phyloP scores from a whole-genome alignment of 805 yeast genomes.

The Metschnikowia reukaufii region DNA sequence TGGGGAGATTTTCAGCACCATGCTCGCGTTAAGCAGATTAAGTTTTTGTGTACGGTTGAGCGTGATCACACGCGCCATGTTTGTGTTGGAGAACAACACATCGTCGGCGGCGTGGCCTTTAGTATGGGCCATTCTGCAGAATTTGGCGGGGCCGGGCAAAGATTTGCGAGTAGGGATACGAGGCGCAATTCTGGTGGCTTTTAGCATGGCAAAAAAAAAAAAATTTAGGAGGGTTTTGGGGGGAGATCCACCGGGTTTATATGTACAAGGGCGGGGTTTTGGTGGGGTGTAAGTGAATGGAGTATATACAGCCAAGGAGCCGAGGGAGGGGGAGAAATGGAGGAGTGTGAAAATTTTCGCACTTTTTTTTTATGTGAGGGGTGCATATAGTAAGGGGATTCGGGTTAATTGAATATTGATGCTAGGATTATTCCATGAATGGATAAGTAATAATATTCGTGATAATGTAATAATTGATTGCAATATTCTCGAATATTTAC shows the following conservation, averaged over 20 bases:
- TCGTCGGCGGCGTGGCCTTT: constrained; percentile 40
- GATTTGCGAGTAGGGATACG: not conserved
- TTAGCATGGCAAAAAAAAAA: constrained; percentile 13
- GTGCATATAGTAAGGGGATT: too few species aligned
- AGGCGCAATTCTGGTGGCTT: constrained; percentile 9
- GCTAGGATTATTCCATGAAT: too few species aligned
- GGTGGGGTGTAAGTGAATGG: not conserved
- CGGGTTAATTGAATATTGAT: too few species aligned
- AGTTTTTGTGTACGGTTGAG: constrained; percentile 80
- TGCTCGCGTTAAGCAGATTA: constrained; percentile 76
- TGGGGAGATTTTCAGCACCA: constrained; percentile 72
- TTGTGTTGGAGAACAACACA: constrained; percentile 61
- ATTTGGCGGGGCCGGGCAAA: not conserved
- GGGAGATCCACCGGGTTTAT: not conserved
- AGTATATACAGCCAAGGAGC: not conserved
- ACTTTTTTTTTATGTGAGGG: not conserved
- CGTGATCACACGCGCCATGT: constrained; percentile 68
- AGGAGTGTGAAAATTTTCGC: constrained; percentile 18
- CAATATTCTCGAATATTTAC: too few species aligned
- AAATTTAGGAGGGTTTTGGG: not conserved
- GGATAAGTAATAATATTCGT: too few species aligned
- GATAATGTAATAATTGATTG: too few species aligned
- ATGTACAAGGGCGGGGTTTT: constrained; percentile 8
- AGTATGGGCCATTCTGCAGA: constrained; percentile 23
- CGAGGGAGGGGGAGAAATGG: constrained; percentile 12